Evolutionary conservation across 192 early-diverging fungal species (phyloP).

Genomic region (Jimgerdemannia flammicorona): DNA sequence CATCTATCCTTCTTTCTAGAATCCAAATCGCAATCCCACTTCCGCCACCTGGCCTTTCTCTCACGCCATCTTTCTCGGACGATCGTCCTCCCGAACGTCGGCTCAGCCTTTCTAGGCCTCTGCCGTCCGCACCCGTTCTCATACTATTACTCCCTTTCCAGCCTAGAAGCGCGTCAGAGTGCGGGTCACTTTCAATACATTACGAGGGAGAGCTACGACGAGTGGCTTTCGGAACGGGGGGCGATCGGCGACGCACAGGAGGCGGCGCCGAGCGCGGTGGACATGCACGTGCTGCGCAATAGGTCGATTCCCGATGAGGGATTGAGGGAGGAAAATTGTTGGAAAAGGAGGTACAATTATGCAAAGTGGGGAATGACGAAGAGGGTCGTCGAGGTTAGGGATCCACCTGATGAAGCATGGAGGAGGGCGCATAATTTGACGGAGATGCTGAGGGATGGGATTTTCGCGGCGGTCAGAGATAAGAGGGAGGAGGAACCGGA

Average conservation of each 20-base stretch:
- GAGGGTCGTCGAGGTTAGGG: background rate
- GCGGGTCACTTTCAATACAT: background rate
- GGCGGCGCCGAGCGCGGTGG: background rate
- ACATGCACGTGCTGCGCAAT: background rate
- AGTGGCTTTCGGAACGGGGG: background rate
- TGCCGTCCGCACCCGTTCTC: background rate
- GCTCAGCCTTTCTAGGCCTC: background rate
- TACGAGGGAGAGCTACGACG: background rate
- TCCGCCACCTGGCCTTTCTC: constrained; percentile 3
- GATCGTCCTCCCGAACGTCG: constrained; percentile 2
- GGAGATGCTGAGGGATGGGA: background rate
- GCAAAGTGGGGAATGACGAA: background rate
- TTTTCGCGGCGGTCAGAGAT: background rate
- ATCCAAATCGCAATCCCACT: background rate
- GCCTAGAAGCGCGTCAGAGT: background rate
- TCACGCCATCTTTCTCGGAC: background rate
- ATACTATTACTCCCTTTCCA: background rate
- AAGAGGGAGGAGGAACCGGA: background rate
- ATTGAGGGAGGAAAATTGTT: background rate
- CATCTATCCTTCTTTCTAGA: background rate
- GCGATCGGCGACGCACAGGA: background rate
- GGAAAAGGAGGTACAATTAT: background rate
- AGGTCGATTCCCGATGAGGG: background rate
- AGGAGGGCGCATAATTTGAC: background rate
- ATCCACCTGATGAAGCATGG: background rate